Base-by-base conservation (phyloP, 2,329 filamentous ascomycete genomes). In the Phyllosticta citriasiana region DNA sequence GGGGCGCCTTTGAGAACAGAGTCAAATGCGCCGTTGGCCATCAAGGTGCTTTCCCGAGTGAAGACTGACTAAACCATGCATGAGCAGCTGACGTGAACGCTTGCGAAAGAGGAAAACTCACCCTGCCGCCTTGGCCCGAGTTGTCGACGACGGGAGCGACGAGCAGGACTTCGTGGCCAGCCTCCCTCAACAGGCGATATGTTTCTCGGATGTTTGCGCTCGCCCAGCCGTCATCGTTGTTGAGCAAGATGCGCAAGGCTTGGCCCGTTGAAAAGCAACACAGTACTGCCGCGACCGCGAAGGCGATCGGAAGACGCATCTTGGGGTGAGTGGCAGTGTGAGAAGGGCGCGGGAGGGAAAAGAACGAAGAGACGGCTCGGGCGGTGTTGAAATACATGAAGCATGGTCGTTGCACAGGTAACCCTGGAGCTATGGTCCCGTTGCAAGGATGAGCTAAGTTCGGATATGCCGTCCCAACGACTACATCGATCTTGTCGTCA, bases 1-100 rank as follows among this genome's bases (percentile, higher is more conserved):
- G 79, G 78, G 0, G 76, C 72, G 4, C 80, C 79, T 2, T 74
- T 71, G 47, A 77, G 77, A 40, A 82, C 67, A 47, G 80, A 71
- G 64, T 73, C 69, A 69, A 74, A 82, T 61, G 82, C 75, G 0
- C 75, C 73, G 52, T 77, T 68, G 1, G 66, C 60, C 3, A 73
- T 74, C 51, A 82, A 72, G 33, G 74, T 77, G n/a, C 72, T 68
- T 10, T 70, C 68, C 30, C 71, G 74, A 1, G 78, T 75, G 70
- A 79, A 81, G 61, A 74, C 72, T 3, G 68, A 52, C 50, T 66
- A 33, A 52, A 4, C 8, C 10, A 26, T 22, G 16, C 22, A 59
- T n/a, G 24, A 35, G 22, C 53, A 25, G 30, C n/a, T 30, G 47
- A 40, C 16, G 26, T 47, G 47, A 55, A 54, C 50, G 51, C 25